Evolutionary conservation across 345 rosid species (phyloP), one percentile per base, ranked within the genome.

Genomic region (Clarkia xantiana): DNA sequence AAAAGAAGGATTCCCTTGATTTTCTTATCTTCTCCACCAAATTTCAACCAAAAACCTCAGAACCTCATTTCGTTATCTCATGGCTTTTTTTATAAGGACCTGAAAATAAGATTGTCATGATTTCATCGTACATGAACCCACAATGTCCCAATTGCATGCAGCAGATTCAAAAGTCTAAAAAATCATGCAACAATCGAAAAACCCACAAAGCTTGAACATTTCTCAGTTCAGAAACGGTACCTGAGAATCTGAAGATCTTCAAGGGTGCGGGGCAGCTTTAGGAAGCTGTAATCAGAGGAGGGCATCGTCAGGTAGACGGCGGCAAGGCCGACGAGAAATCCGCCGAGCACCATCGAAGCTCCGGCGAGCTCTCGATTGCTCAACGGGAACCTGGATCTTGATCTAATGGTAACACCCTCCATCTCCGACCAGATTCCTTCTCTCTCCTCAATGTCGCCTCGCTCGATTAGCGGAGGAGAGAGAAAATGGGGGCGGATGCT

Each of bases 211-310:
- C 11, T 51, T 20, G 10, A 17, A 36, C 12, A 51, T 25, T 17
- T 14, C n/a, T 1, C 18, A 36, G 40, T 18, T 50, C 11, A 15
- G 12, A 51, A 8, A 16, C 41, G 3, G 18, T 3, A 89, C 95
- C 83, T 85, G 44, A 89, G 95, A 58, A 76, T 74, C 74, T 80
- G 90, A 62, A 89, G 95, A 55, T 89, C 95, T 56, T 82, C 64
- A 53, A 89, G 83, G 75, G 60, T 82, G n/a, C 80, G 81, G 57
- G 97, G 95, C 0, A 85, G 72, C 77, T 80, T 89, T 66, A 89
- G 97, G 75, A 85, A 82, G 66, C 94, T 78, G 51, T 84, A 89
- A 72, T 89, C 95, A 41, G 97, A 89, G 8, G 67, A 63, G 20
- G 94, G 97, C 83, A 89, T 60, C 71, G 97, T 82, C 18, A 82